Evolutionary conservation across 2,329 filamentous ascomycete species (phyloP).

Genomic region (Fusarium sp.): DNA sequence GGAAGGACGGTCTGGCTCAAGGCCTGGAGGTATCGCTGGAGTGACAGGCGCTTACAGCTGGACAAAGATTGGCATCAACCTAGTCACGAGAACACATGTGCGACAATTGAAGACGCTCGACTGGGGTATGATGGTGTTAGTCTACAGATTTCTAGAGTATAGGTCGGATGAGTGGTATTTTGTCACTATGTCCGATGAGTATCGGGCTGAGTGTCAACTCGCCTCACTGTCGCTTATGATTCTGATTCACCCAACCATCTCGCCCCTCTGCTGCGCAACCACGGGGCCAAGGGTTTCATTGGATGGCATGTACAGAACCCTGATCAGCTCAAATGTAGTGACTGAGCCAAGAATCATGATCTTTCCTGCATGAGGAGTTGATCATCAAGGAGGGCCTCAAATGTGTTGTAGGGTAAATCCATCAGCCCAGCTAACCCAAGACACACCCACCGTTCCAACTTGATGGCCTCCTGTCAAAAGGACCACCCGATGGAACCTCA

Average conservation of each 20-base stretch:
- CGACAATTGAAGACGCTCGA: neutral
- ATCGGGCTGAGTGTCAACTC: neutral
- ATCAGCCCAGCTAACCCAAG: neutral
- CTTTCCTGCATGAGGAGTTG: neutral
- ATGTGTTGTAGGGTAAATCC: neutral
- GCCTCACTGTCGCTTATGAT: neutral
- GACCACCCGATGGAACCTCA: neutral
- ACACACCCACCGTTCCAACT: neutral
- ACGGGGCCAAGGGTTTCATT: neutral
- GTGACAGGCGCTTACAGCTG: neutral
- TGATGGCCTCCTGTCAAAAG: neutral
- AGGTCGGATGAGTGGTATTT: neutral
- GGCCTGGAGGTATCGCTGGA: neutral
- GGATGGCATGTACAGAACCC: neutral
- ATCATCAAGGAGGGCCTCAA: constrained; percentile 1
- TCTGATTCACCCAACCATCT: neutral
- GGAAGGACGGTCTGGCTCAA: neutral
- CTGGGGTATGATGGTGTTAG: neutral
- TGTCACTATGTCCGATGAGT: neutral
- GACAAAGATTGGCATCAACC: neutral
- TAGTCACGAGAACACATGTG: neutral
- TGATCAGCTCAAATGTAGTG: neutral
- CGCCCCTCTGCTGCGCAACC: neutral
- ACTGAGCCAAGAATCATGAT: neutral
- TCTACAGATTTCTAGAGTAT: neutral